Percentiles rank a stretch among this genome's conserved stretches.
These are phyloP conservation scores for Rhizopogon vinicolor DNA, from an alignment of 768 basidiomycete genomes.

Conservation along the genomic window DNA sequence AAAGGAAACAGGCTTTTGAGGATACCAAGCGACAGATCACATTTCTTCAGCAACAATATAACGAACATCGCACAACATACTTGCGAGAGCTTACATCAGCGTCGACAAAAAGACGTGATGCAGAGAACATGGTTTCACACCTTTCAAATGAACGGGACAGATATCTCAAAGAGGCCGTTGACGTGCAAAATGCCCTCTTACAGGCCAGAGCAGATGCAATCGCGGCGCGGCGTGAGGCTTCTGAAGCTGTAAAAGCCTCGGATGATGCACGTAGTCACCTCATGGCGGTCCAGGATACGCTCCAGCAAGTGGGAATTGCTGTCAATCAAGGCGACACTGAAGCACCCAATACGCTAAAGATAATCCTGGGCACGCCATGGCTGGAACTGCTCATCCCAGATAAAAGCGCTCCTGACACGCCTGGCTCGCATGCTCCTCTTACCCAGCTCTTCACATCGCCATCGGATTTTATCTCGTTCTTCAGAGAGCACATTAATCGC, in stretches of 20 bases:
- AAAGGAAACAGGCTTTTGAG: background rate
- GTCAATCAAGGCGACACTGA: background rate
- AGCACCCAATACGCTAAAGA: background rate
- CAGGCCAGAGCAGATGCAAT: background rate
- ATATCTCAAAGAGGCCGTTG: background rate
- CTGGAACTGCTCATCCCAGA: background rate
- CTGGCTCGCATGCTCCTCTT: background rate
- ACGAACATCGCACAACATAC: background rate
- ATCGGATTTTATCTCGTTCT: background rate
- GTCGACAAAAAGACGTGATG: background rate
- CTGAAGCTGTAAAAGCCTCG: constrained; percentile 1
- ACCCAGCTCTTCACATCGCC: background rate
- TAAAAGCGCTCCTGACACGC: background rate
- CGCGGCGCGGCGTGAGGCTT: background rate
- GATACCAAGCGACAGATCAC: background rate
- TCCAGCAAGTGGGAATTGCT: background rate
- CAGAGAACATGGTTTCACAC: background rate
- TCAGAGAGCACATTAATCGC: background rate
- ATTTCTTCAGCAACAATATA: background rate
- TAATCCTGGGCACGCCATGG: background rate
- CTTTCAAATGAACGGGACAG: background rate
- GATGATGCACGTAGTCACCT: background rate
- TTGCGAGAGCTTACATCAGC: background rate
- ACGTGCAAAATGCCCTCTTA: background rate
- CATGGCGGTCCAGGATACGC: background rate